Percentiles rank a stretch among this genome's conserved stretches.
Evolutionary conservation across 257 asterid species (phyloP).

Genomic region (Plectranthus barbatus): DNA sequence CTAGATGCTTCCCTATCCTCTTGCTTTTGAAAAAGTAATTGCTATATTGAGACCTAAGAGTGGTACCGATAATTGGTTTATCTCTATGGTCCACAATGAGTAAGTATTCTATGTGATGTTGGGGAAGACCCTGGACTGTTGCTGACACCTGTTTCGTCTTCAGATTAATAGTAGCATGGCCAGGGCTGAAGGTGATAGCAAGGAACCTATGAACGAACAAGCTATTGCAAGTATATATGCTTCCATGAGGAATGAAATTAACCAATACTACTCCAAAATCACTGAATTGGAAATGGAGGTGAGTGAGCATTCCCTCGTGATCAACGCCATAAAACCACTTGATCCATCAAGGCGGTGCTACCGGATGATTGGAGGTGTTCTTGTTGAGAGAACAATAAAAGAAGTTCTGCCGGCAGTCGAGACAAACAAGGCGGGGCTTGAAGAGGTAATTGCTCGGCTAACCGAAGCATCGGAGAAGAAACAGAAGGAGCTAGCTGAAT

Average conservation of each 20-base stretch:
- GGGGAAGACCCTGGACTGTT: background rate
- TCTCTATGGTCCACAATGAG: background rate
- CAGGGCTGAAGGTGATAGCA: conserved; percentile 37
- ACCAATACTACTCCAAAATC: conserved; percentile 82
- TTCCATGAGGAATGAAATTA: conserved; percentile 65
- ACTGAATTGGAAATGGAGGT: conserved; percentile 93
- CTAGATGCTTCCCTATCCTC: too few relatives aligned
- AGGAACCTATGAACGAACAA: conserved; percentile 80
- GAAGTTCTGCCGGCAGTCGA: conserved; percentile 93
- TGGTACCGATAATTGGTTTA: too few relatives aligned
- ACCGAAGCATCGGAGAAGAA: conserved; percentile 81
- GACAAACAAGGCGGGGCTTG: conserved; percentile 87
- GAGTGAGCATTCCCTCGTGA: conserved; percentile 85
- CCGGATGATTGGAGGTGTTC: conserved; percentile 97
- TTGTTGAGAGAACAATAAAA: conserved; percentile 77
- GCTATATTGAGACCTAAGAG: too few relatives aligned
- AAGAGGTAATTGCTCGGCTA: conserved; percentile 79
- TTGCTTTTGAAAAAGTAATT: too few relatives aligned
- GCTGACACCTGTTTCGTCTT: background rate
- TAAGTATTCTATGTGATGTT: too few relatives aligned
- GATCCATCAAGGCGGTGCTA: conserved; percentile 92
- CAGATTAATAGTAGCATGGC: conserved; percentile 47
- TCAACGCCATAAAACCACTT: conserved; percentile 80
- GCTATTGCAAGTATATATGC: conserved; percentile 82
- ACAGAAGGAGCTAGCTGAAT: conserved; percentile 69